These are phyloP conservation scores for Daedalea quercina DNA, from an alignment of 768 basidiomycete genomes.

Conservation along the genomic window DNA sequence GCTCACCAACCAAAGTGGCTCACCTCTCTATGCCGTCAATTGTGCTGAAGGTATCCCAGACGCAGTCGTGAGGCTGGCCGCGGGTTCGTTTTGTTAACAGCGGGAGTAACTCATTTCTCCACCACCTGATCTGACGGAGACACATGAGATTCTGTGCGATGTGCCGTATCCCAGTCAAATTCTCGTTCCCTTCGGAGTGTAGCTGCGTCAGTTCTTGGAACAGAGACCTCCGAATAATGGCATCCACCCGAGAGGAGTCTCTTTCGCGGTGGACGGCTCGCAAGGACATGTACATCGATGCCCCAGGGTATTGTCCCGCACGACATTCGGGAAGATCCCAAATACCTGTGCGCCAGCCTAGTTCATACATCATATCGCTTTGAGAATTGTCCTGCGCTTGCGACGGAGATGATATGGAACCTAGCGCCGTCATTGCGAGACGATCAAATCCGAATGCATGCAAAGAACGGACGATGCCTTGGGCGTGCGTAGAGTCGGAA, in stretches of 20 bases:
- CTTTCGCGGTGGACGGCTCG: slow-evolving; percentile 80
- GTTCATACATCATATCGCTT: slow-evolving; percentile 54
- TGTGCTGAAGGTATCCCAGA: slow-evolving; percentile 38
- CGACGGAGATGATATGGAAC: slow-evolving; percentile 17
- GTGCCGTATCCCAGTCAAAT: slow-evolving; percentile 68
- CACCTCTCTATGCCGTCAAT: slow-evolving; percentile 62
- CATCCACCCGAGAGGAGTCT: slow-evolving; percentile 41
- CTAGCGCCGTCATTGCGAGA: slow-evolving; percentile 70
- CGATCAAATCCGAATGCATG: slow-evolving; percentile 87
- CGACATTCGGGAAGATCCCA: slow-evolving; percentile 85
- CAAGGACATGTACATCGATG: slow-evolving; percentile 70
- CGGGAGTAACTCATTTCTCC: slow-evolving; percentile 34
- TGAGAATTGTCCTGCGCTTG: slow-evolving; percentile 21
- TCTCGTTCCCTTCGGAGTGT: slow-evolving; percentile 64
- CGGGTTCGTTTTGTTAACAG: slow-evolving; percentile 24
- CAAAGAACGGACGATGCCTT: slow-evolving; percentile 72
- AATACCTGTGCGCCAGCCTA: slow-evolving; percentile 91
- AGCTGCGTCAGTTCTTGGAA: slow-evolving; percentile 59
- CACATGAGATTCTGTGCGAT: slow-evolving; percentile 72
- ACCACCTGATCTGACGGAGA: slow-evolving; percentile 66
- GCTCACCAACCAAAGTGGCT: too few relatives aligned
- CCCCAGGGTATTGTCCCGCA: slow-evolving; percentile 38
- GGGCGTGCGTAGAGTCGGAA: slow-evolving; percentile 35
- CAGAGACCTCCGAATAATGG: slow-evolving; percentile 44
- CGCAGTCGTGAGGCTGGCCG: slow-evolving; percentile 3